phyloP scores from a whole-genome alignment of 2,329 filamentous ascomycete species.

The Exophiala viscosa region DNA sequence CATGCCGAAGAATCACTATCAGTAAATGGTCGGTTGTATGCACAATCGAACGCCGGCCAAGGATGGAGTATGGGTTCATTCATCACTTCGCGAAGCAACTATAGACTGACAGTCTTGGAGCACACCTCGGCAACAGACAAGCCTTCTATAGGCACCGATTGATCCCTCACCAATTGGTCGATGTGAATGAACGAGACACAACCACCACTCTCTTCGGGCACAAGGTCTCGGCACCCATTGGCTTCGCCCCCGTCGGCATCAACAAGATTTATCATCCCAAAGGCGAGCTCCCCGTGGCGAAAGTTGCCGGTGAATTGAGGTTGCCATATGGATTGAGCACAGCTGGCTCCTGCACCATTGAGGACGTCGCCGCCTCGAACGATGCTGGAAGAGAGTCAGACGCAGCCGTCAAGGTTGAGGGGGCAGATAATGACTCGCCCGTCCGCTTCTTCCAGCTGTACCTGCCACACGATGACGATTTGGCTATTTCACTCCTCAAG shows the following conservation, averaged over 20 bases:
- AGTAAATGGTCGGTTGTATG: constrained; percentile 52
- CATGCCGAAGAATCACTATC: constrained; percentile 55
- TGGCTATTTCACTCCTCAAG: constrained; percentile 55
- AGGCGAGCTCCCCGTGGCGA: constrained; percentile 58
- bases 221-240: constrained; percentile 56
- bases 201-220: constrained; percentile 58
- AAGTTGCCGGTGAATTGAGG: constrained; percentile 57
- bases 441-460: constrained; percentile 63
- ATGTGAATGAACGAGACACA: constrained; percentile 59
- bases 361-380: constrained; percentile 56
- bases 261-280: constrained; percentile 61
- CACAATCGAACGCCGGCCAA: constrained; percentile 37
- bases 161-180: constrained; percentile 58
- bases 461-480: constrained; percentile 59
- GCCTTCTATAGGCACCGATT: constrained; percentile 63
- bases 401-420: constrained; percentile 22
- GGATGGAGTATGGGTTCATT: constrained; percentile 13
- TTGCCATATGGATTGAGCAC: constrained; percentile 59
- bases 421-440: constrained; percentile 24
- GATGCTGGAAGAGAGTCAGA: constrained; percentile 35
- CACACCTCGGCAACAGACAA: constrained; percentile 57
- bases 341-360: constrained; percentile 55
- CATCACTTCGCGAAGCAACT: constrained; percentile 8
- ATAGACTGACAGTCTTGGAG: constrained; percentile 21
- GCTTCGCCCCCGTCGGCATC: constrained; percentile 63